Evolutionary conservation across 2,329 filamentous ascomycete species (phyloP).

Genomic region (Hawksworthiomyces lignivorus): DNA sequence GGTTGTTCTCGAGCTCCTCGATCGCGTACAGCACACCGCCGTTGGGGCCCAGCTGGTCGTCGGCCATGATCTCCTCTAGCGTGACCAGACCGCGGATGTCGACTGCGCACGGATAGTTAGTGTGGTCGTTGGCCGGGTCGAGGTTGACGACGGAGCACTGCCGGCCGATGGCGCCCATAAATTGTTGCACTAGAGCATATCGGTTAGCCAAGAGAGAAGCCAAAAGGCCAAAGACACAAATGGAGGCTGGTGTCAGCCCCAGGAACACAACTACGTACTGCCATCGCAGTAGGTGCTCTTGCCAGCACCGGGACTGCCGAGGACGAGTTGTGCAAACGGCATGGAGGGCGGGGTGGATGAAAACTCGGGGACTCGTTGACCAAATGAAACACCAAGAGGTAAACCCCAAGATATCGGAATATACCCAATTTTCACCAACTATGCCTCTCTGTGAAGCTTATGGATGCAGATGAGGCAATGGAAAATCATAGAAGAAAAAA

Average conservation of each 20-base stretch:
- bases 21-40: conserved; percentile 88
- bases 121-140: conserved; percentile 92
- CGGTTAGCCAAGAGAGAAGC: neutral
- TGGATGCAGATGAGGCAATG: neutral
- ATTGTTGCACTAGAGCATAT: conserved; percentile 74
- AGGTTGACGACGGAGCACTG: conserved; percentile 95
- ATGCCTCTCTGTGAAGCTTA: too few species aligned
- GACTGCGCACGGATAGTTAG: conserved; percentile 79
- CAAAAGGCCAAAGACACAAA: neutral
- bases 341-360: conserved; percentile 25
- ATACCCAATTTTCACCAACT: too few species aligned
- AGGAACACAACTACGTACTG: too few species aligned
- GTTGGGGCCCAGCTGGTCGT: conserved; percentile 85
- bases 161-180: conserved; percentile 89
- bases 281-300: conserved; percentile 99
- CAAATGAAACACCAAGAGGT: too few species aligned
- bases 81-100: conserved; percentile 86
- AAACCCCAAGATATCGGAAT: too few species aligned
- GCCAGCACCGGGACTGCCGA: conserved; percentile 89
- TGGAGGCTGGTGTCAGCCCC: too few species aligned
- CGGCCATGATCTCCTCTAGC: conserved; percentile 89
- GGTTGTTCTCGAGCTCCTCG: conserved; percentile 89
- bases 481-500: neutral
- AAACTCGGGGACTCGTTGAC: too few species aligned
- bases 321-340: conserved; percentile 69